Evolutionary conservation across 306 rosid genomes (phyloP).

Genomic region (Vicia villosa): DNA sequence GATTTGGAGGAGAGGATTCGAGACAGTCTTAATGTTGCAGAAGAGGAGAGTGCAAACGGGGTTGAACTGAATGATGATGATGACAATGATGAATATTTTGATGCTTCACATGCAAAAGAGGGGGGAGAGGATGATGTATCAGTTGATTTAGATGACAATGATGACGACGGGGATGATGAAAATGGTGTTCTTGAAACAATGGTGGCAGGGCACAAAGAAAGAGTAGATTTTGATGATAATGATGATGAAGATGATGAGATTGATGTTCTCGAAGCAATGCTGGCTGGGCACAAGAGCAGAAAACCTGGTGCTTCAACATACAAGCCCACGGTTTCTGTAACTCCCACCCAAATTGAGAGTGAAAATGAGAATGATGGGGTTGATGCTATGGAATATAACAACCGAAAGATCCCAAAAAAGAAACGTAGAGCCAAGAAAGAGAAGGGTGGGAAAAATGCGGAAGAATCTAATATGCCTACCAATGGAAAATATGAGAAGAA

Average conservation of each 20-base stretch:
- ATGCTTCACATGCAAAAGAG: conserved; percentile 29
- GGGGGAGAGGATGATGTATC: conserved; percentile 22
- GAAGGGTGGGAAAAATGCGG: conserved; percentile 52
- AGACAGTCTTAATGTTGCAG: conserved; percentile 39
- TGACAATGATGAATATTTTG: conserved; percentile 38
- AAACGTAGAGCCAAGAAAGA: conserved; percentile 64
- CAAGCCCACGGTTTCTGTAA: conserved; percentile 38
- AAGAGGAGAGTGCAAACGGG: conserved; percentile 36
- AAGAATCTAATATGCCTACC: conserved; percentile 36
- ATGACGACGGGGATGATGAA: conserved; percentile 50
- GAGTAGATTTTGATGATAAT: conserved; percentile 35
- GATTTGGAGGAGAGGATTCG: conserved; percentile 44
- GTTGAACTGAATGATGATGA: conserved; percentile 40
- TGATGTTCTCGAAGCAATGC: conserved; percentile 68
- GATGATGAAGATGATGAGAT: conserved; percentile 51
- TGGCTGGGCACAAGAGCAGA: conserved; percentile 58
- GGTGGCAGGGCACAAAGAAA: conserved; percentile 56
- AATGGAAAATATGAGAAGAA: conserved; percentile 37
- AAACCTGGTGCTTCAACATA: conserved; percentile 39
- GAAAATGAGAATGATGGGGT: conserved; percentile 52
- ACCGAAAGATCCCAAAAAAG: conserved; percentile 50
- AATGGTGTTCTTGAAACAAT: conserved; percentile 63
- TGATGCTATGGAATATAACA: conserved; percentile 57
- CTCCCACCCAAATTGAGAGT: conserved; percentile 40
- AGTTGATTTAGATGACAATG: conserved; percentile 14